Evolutionary conservation across 2,329 filamentous ascomycete genomes (phyloP), one percentile per base, ranked within the genome.

Genomic region (Diplodia corticola): DNA sequence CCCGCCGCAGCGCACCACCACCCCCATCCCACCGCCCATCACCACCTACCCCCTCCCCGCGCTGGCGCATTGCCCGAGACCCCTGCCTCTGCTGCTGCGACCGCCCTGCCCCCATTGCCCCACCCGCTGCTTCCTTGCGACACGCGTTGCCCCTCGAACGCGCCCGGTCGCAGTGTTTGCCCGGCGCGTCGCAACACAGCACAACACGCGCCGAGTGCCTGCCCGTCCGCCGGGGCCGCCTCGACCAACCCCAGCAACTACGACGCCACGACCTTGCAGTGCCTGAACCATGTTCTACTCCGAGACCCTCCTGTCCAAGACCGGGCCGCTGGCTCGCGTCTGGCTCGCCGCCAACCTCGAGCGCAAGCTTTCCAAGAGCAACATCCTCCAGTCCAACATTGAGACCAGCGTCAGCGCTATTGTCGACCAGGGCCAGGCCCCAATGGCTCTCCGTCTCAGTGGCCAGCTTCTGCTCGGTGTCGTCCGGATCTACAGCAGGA

Each of bases 331-430:
- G 84, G 95, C 95, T 81, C 92, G 93, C 76, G 93, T 98, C 82
- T 99, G 95, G 95, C 87, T 98, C 69, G 97, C 95, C 35, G 93
- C 95, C 82, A 99, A 98, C 80, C 85, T 98, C 70, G 95, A 98
- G 86, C 93, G 94, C 84, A 99, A 98, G 83, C 88, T 99, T 68
- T 96, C 93, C 72, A 99, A 99, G 82, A 93, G 92, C 69, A 93
- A 97, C 75, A 95, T 98, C 71, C 79, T 99, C 70, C 92, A 97
- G 77, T 94, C 93, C 67, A 96, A 97, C 81, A 91, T 99, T 72
- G 91, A 94, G 73, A 92, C 93, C 81, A 97, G 93, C 79, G 93
- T 99, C 70, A 91, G 92, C 78, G 92, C 93, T 71, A 99, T 99
- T 78, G 95, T 98, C 71, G 92, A 91, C 67, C 92, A 92, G 57